phyloP scores from a whole-genome alignment of 768 basidiomycete species.

The Trametes punicea region DNA sequence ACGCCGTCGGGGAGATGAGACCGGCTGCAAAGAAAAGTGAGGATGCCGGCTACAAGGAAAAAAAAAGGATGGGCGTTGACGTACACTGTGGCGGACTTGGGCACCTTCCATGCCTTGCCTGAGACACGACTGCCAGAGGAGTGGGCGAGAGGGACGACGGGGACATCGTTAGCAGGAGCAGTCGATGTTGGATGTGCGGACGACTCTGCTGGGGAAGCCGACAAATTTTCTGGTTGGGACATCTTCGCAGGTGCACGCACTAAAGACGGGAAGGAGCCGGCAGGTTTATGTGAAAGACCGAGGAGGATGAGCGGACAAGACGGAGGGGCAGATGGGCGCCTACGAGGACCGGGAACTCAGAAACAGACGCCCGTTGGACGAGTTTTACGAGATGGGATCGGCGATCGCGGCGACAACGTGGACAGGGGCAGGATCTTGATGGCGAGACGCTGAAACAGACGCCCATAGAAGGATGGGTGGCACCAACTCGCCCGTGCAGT shows the following conservation, averaged over 20 bases:
- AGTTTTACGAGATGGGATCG: constrained; percentile 9
- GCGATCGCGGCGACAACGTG: constrained; percentile 1
- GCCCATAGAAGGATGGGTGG: not conserved
- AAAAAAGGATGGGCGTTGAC: constrained; percentile 43
- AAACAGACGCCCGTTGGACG: not conserved
- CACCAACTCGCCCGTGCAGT: not conserved
- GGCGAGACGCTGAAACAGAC: not conserved
- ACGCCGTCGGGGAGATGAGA: constrained; percentile 63
- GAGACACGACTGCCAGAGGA: constrained; percentile 66
- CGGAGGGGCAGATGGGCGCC: not conserved
- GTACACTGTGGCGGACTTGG: constrained; percentile 50
- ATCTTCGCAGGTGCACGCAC: not conserved
- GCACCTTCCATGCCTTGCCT: constrained; percentile 45
- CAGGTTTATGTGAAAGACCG: not conserved
- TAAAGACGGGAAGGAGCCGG: not conserved
- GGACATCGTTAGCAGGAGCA: not conserved
- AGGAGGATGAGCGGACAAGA: constrained; percentile 1
- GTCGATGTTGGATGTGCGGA: not conserved
- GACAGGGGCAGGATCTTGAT: not conserved
- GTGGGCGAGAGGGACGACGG: constrained; percentile 37
- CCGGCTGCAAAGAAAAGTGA: constrained; percentile 43
- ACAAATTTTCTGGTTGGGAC: not conserved
- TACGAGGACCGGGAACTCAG: not conserved
- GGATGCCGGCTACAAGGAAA: constrained; percentile 33
- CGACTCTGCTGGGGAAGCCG: not conserved